Base-by-base conservation (phyloP, 192 early-diverging fungal genomes). In the Funneliformis mosseae region DNA sequence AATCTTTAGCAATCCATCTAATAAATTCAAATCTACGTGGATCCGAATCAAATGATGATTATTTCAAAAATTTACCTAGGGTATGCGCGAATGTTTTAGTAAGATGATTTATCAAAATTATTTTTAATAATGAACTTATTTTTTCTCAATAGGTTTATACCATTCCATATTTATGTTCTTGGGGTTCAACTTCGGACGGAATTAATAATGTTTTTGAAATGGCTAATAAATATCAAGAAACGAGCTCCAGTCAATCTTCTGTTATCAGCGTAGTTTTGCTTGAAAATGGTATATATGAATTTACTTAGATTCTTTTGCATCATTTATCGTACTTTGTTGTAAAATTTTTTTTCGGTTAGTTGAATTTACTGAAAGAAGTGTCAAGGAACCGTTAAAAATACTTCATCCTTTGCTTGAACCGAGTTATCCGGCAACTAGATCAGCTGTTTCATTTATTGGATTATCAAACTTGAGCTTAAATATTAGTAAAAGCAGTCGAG, bases 391-490 rank as follows among this genome's bases (percentile, higher is more conserved):
- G 8, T 50, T 80, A 39, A 80, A 74, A 48, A n/a, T 80, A n/a
- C 76, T 80, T 6, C 79, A 80, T 39, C 21, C 45, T 28, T 73
- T 80, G 8, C 71, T 80, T 18, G 79, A 80, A 73, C 79, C 79
- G 7, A 73, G 59, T 28, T 55, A 73, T 80, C 66, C 79, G 21
- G 63, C 78, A 38, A 28, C 45, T 33, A 59, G 16, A 18, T 70
- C 79, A 14, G 28, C 33, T 3, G n/a, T 80, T 14, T 48, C 79
- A 12, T 76, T 80, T 21, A 74, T 80, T 55, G 79, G 79, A 5
- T 78, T 80, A 28, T 78, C 75, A 10, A 80, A 80, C 48, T 80
- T 70, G 79, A 23, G 79, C n/a, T 48, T 80, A 42, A 45, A 80
- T 55, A 73, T 55, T 76, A 60, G 75, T 76, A 80, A 80, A 69